Conservation (phyloP, 495 filamentous ascomycete genomes). For the Cercophora samala region DNA sequence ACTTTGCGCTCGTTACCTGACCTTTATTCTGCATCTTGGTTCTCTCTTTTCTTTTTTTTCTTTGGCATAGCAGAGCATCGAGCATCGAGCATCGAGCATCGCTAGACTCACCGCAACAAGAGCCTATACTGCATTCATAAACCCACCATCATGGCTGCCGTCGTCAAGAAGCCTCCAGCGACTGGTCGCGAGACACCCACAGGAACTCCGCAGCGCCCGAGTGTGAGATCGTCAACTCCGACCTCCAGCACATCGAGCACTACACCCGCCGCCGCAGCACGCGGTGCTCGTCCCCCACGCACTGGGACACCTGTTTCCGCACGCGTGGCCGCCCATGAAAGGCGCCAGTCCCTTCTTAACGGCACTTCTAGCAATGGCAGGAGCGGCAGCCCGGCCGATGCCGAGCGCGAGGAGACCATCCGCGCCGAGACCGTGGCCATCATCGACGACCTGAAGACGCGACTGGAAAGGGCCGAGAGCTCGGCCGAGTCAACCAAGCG, state of each 20-base stretch:
- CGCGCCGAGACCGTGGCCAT: constrained; percentile 69
- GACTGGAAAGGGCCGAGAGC: constrained; percentile 75
- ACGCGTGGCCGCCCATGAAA: constrained; percentile 59
- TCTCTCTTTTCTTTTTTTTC: constrained; percentile 11
- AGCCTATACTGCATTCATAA: not conserved
- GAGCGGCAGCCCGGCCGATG: constrained; percentile 45
- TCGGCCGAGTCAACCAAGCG: constrained; percentile 77
- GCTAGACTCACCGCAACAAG: constrained; percentile 6
- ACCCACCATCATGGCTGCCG: constrained; percentile 32
- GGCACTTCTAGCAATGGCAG: constrained; percentile 52
- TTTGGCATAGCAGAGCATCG: not conserved
- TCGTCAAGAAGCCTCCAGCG: constrained; percentile 44
- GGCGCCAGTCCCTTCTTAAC: constrained; percentile 60
- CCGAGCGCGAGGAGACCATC: constrained; percentile 52
- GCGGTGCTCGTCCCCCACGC: constrained; percentile 48
- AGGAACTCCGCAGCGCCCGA: constrained; percentile 32
- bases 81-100: too few relatives aligned
- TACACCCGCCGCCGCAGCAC: constrained; percentile 34
- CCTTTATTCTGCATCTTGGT: not conserved
- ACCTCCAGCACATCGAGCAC: constrained; percentile 32
- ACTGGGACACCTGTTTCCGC: constrained; percentile 63
- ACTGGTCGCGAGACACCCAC: constrained; percentile 39
- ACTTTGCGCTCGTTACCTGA: not conserved
- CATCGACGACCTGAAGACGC: constrained; percentile 79
- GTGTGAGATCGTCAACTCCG: constrained; percentile 38